Percentiles rank a stretch among this genome's conserved stretches.
Evolutionary conservation across 139 green algal species (phyloP).

Genomic region (Chlamydomonas asymmetrica): DNA sequence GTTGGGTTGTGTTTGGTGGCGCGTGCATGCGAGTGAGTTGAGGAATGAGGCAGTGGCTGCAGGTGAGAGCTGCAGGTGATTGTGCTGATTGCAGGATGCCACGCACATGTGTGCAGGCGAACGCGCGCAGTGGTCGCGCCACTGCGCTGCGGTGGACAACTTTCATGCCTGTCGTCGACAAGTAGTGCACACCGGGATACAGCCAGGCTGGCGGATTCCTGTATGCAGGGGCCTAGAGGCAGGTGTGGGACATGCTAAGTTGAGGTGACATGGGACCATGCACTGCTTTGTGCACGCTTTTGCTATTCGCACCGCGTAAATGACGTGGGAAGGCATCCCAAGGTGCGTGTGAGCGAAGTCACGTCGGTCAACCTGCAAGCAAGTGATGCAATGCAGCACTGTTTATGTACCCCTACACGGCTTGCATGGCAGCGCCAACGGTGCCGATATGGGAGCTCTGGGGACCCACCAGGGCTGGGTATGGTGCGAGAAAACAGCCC

Average conservation of each 20-base stretch:
- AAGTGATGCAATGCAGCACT: too few relatives aligned
- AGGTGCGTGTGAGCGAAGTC: constrained; percentile 34
- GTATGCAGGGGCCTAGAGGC: background rate
- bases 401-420: too few relatives aligned
- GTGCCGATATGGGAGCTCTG: too few relatives aligned
- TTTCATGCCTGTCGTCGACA: background rate
- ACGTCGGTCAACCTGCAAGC: constrained; percentile 44
- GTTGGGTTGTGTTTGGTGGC: background rate
- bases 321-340: constrained; percentile 25
- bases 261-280: too few relatives aligned
- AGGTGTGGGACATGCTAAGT: too few relatives aligned
- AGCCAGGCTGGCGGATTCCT: background rate
- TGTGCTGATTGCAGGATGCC: background rate
- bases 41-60: background rate
- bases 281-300: too few relatives aligned
- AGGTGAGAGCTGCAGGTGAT: background rate
- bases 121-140: background rate
- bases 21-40: background rate
- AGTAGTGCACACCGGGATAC: background rate
- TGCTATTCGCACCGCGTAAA: constrained; percentile 19
- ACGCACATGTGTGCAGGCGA: background rate
- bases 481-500: too few relatives aligned
- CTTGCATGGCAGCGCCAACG: too few relatives aligned
- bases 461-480: too few relatives aligned
- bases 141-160: background rate